Evolutionary conservation across 2,329 filamentous ascomycete genomes (phyloP), one percentile per base, ranked within the genome.

Genomic region (Calcarisporium arbuscula): DNA sequence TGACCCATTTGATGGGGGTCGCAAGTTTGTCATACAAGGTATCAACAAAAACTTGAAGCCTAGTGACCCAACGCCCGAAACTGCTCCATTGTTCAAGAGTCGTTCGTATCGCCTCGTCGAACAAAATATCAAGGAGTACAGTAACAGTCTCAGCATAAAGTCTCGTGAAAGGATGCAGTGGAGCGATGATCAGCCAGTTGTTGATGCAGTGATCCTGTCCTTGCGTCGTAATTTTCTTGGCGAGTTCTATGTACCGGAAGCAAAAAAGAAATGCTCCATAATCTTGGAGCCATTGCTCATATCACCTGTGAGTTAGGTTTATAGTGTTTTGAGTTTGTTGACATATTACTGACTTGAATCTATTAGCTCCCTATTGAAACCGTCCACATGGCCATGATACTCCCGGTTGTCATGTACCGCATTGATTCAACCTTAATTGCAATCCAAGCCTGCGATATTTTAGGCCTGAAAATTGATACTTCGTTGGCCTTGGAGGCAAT

Each of bases 161-260:
- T 44, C 47, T 61, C 77, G 40, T 67, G 76, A 35, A 44, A 60
- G 14, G 64, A 62, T 23, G 54, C 51, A 51, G 0, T 83, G 82
- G 62, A 66, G 76, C 21, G 66, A 74, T 23, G 63, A 82, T n/a
- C 86, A 96, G 47, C 85, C 87, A 2, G 92, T 98, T 0, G 61
- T 94, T 5, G 72, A 82, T 47, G 87, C 82, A 0, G 76, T 90
- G 43, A 65, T 82, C 30, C 71, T 94, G 18, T 68, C 82, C 2
- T 69, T 88, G 21, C 79, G 88, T n/a, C 77, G 88, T 19, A 95
- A 96, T 53, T 71, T 92, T 21, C 68, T 96, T 2, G 86, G 90
- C 38, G 77, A 81, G 44, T 74, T 70, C 4, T 68, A 74, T 16
- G 67, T 70, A 7, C 68, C 76, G 19, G 61, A 65, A 3, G 38